Conservation (phyloP, 2,329 filamentous ascomycete species). For the Claviceps paspali region DNA sequence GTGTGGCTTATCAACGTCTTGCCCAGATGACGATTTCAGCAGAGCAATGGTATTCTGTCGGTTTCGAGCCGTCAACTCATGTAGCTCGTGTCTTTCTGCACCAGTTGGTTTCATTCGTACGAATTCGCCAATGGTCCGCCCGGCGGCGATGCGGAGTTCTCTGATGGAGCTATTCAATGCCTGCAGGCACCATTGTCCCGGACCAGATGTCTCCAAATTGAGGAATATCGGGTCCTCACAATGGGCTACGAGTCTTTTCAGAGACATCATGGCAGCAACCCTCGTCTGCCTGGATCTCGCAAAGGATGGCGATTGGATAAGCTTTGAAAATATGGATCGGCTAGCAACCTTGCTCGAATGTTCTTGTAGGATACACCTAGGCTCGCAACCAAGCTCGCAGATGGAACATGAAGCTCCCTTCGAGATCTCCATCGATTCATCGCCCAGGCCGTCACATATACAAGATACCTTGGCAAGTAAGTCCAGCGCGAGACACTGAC, state of each 20-base stretch:
- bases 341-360: slow-evolving; percentile 20
- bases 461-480: slow-evolving; percentile 36
- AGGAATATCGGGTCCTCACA: slow-evolving; percentile 42
- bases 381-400: slow-evolving; percentile 10
- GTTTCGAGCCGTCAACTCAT: slow-evolving; percentile 25
- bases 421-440: background rate
- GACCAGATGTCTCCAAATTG: slow-evolving; percentile 48
- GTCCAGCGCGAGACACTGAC: slow-evolving; percentile 37
- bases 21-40: slow-evolving; percentile 57
- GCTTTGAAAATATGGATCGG: slow-evolving; percentile 27
- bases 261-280: slow-evolving; percentile 54
- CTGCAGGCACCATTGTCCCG: slow-evolving; percentile 70
- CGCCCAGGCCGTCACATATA: slow-evolving; percentile 8
- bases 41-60: slow-evolving; percentile 54
- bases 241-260: slow-evolving; percentile 57
- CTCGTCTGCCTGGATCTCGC: slow-evolving; percentile 43
- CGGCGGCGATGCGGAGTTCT: slow-evolving; percentile 71
- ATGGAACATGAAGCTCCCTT: slow-evolving; percentile 9
- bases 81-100: slow-evolving; percentile 2
- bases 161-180: slow-evolving; percentile 71
- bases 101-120: slow-evolving; percentile 22
- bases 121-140: slow-evolving; percentile 52
- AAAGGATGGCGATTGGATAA: slow-evolving; percentile 32
- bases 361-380: background rate
- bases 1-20: slow-evolving; percentile 37